Percentiles rank a stretch among this genome's conserved stretches.
These are phyloP conservation scores for Corylus americana DNA, from an alignment of 306 rosid species.

Conservation along the genomic window DNA sequence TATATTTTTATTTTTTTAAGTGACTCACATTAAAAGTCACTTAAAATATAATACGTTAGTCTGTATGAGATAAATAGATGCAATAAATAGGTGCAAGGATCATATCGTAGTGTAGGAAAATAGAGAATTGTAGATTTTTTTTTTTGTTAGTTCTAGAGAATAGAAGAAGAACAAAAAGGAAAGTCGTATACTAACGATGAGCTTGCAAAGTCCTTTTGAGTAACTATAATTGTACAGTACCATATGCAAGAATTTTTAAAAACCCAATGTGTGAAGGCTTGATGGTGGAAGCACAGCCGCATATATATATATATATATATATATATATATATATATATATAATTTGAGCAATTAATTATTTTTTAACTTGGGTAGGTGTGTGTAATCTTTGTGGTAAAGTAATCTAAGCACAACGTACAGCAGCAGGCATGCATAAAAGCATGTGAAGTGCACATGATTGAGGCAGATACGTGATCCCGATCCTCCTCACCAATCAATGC, in stretches of 20 bases:
- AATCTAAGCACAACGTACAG: neutral
- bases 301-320: neutral
- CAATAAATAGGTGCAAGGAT: too few relatives aligned
- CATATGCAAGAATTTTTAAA: neutral
- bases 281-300: conserved; percentile 22
- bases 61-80: too few relatives aligned
- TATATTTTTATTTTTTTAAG: too few relatives aligned
- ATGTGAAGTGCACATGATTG: conserved; percentile 26
- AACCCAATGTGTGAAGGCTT: neutral
- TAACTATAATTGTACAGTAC: neutral
- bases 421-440: neutral
- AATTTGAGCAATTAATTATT: neutral
- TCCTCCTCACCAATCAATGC: conserved; percentile 6
- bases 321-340: neutral
- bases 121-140: too few relatives aligned
- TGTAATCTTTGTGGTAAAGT: conserved; percentile 14
- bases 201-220: neutral
- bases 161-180: too few relatives aligned
- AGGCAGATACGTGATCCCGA: conserved; percentile 6
- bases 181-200: neutral
- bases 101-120: too few relatives aligned
- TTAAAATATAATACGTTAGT: too few relatives aligned
- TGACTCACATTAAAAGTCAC: too few relatives aligned
- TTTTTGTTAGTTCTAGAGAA: too few relatives aligned
- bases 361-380: neutral